Percentiles rank a stretch among this genome's conserved stretches.
Conservation (phyloP, 2,329 filamentous ascomycete species). For the Neopestalotiopsis clavispora region DNA sequence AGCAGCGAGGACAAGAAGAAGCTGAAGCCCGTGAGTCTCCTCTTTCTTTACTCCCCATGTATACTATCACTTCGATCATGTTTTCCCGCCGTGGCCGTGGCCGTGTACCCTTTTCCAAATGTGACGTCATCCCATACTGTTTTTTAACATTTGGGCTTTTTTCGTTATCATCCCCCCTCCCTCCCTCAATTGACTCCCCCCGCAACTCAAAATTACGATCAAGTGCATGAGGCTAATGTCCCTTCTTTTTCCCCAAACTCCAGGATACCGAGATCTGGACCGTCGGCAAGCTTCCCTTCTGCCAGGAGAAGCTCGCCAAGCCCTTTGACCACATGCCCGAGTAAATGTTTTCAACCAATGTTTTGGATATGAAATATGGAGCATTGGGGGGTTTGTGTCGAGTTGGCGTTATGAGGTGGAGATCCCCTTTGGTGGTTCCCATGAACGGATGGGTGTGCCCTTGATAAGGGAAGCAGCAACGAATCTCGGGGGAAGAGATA, state of each 20-base stretch:
- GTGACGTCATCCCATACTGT: neutral
- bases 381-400: too few species aligned
- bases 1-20: constrained; percentile 69
- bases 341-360: constrained; percentile 36
- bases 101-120: neutral
- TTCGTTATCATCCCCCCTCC: neutral
- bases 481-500: too few species aligned
- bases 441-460: neutral
- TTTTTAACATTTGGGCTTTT: neutral
- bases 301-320: constrained; percentile 67
- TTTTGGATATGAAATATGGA: neutral
- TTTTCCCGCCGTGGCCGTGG: too few species aligned
- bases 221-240: constrained; percentile 1
- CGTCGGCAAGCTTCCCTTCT: constrained; percentile 71
- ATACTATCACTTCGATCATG: neutral
- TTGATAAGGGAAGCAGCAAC: too few species aligned
- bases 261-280: constrained; percentile 74
- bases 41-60: neutral
- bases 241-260: neutral
- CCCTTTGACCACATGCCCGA: constrained; percentile 68
- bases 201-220: neutral
- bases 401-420: constrained; percentile 3
- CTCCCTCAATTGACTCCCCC: neutral
- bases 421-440: neutral
- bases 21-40: constrained; percentile 62